Conservation (phyloP, 169 alveolate species). For the Eimeria necatrix region DNA sequence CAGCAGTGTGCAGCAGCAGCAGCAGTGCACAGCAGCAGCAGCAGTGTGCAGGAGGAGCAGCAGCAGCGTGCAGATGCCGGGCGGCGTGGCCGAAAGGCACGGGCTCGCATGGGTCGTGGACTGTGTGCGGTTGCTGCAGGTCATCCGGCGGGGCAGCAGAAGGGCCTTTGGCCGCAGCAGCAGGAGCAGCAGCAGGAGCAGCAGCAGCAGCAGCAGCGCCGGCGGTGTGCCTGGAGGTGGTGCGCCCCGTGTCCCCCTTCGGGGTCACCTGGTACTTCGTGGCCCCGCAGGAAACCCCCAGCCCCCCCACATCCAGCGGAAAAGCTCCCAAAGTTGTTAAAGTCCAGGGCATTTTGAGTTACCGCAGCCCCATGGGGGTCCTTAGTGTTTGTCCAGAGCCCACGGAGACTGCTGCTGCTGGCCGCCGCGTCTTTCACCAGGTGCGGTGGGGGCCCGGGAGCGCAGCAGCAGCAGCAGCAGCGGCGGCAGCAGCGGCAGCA, state of each 20-base stretch:
- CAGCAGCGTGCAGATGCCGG: neutral
- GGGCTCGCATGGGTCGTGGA: too few relatives aligned
- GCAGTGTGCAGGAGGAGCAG: neutral
- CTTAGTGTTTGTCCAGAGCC: slow-evolving; percentile 24
- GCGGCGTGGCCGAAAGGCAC: too few relatives aligned
- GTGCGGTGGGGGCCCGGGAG: too few relatives aligned
- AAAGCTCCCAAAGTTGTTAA: neutral
- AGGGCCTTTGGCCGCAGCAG: too few relatives aligned
- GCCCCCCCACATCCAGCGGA: neutral
- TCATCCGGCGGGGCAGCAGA: neutral
- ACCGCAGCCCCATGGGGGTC: slow-evolving; percentile 11
- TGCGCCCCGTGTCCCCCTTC: slow-evolving; percentile 72
- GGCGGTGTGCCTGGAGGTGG: slow-evolving; percentile 4
- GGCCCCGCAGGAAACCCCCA: neutral
- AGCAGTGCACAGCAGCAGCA: neutral
- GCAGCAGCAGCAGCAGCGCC: neutral
- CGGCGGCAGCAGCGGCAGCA: too few relatives aligned
- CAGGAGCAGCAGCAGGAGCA: slow-evolving; percentile 23
- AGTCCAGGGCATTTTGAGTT: slow-evolving; percentile 45
- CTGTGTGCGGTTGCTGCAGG: slow-evolving; percentile 11
- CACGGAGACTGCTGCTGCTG: neutral
- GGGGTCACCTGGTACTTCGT: slow-evolving; percentile 58
- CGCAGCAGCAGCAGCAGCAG: too few relatives aligned
- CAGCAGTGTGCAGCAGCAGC: neutral
- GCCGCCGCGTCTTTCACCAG: slow-evolving; percentile 19